phyloP scores from a whole-genome alignment of 2,329 filamentous ascomycete species.

The Grosmannia serpens region DNA sequence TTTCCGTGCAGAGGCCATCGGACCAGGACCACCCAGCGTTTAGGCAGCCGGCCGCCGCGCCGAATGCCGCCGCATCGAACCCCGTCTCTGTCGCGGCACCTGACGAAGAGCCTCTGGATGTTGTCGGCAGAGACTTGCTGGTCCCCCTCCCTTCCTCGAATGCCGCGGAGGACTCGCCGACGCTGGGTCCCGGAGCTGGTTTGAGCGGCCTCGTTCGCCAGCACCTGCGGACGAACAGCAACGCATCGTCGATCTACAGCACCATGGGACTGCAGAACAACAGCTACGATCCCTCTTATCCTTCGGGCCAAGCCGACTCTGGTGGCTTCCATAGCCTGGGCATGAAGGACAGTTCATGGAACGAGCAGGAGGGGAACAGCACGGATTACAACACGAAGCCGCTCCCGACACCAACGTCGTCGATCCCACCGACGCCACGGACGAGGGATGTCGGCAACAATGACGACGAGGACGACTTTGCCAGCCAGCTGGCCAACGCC shows the following conservation, averaged over 20 bases:
- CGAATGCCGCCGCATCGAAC: slow-evolving; percentile 33
- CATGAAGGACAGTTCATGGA: slow-evolving; percentile 32
- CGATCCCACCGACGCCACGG: background rate
- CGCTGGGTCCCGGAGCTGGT: slow-evolving; percentile 57
- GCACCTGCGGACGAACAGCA: slow-evolving; percentile 73
- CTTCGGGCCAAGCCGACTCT: background rate
- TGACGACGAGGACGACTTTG: slow-evolving; percentile 57
- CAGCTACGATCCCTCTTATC: background rate
- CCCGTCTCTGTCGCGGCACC: slow-evolving; percentile 17
- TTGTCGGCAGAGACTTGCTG: background rate
- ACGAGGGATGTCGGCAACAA: slow-evolving; percentile 24
- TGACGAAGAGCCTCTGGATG: background rate
- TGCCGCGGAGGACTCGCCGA: slow-evolving; percentile 58
- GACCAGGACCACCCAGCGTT: slow-evolving; percentile 45
- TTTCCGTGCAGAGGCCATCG: slow-evolving; percentile 33
- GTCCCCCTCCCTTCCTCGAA: slow-evolving; percentile 8
- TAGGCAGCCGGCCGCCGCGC: slow-evolving; percentile 31
- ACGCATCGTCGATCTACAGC: slow-evolving; percentile 67
- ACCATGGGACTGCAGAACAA: slow-evolving; percentile 2
- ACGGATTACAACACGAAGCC: background rate
- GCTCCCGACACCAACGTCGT: background rate
- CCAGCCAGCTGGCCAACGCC: slow-evolving; percentile 58
- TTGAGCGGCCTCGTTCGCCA: slow-evolving; percentile 74
- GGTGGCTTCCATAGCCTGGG: slow-evolving; percentile 20
- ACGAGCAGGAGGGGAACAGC: slow-evolving; percentile 17